phyloP scores from a whole-genome alignment of 1,139 yeast species.

The Geotrichum restrictum region DNA sequence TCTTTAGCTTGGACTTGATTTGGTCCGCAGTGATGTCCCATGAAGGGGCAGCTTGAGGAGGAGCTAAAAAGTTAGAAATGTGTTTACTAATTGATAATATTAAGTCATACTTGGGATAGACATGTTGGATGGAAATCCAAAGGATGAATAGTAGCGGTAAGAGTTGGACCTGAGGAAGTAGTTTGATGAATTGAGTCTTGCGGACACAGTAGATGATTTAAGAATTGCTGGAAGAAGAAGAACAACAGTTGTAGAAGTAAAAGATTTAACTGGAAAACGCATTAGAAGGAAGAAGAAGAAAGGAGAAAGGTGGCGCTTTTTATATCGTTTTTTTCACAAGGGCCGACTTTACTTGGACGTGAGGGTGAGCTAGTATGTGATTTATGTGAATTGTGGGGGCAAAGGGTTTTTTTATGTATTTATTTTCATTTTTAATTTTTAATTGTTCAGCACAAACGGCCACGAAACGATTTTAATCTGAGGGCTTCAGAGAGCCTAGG shows the following conservation, averaged over 20 bases:
- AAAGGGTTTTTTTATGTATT: not conserved
- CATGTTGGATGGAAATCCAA: conserved; percentile 9
- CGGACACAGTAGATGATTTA: not conserved
- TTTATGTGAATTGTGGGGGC: not conserved
- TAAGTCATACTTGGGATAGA: conserved; percentile 7
- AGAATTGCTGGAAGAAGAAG: conserved; percentile 13
- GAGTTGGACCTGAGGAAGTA: conserved; percentile 2
- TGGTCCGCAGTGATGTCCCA: conserved; percentile 61
- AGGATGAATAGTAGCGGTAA: conserved; percentile 4
- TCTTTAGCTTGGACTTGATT: conserved; percentile 38
- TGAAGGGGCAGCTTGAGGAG: conserved; percentile 50
- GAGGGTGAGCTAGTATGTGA: not conserved
- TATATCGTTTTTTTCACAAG: conserved; percentile 6
- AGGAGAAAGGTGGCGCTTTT: not conserved
- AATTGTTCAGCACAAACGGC: no score
- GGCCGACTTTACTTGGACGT: not conserved
- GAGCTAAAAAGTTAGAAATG: conserved; percentile 18
- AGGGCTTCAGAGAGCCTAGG: no score
- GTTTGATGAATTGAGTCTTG: conserved; percentile 1
- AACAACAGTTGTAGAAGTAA: conserved; percentile 9
- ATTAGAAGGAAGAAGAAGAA: not conserved
- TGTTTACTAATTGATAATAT: not conserved
- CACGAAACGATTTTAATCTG: no score
- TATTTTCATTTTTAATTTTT: no score
- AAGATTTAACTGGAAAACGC: conserved; percentile 8